phyloP scores from a whole-genome alignment of 2,329 filamentous ascomycete genomes.

The Pestalotiopsis sp. region DNA sequence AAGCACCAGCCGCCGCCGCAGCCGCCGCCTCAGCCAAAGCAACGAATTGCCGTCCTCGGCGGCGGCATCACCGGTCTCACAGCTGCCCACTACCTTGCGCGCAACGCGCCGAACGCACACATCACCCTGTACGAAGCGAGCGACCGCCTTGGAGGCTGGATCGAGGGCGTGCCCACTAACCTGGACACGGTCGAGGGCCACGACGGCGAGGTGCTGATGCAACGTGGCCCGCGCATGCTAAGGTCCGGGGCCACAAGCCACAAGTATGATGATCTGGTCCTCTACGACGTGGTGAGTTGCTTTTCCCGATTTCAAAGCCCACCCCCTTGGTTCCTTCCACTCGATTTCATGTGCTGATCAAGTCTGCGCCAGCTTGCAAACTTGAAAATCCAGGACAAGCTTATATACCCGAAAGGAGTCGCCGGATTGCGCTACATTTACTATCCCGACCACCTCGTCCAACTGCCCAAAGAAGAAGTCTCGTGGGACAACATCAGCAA shows the following conservation, averaged over 20 bases:
- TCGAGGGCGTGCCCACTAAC: slow-evolving; percentile 66
- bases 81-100: slow-evolving; percentile 74
- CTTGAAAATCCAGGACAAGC: slow-evolving; percentile 56
- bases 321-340: slow-evolving; percentile 14
- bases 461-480: slow-evolving; percentile 24
- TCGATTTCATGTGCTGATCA: slow-evolving; percentile 13
- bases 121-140: slow-evolving; percentile 82
- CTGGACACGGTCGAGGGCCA: slow-evolving; percentile 53
- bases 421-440: slow-evolving; percentile 74
- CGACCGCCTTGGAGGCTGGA: slow-evolving; percentile 78
- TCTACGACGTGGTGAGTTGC: slow-evolving; percentile 68
- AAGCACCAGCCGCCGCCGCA: slow-evolving; percentile 10
- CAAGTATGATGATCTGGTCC: slow-evolving; percentile 62
- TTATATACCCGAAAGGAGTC: slow-evolving; percentile 53
- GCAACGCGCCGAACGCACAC: slow-evolving; percentile 63
- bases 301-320: background rate
- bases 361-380: slow-evolving; percentile 52
- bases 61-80: slow-evolving; percentile 83
- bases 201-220: slow-evolving; percentile 66
- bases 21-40: slow-evolving; percentile 15
- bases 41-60: slow-evolving; percentile 69
- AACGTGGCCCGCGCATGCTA: slow-evolving; percentile 81
- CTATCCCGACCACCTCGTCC: slow-evolving; percentile 81
- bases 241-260: slow-evolving; percentile 46
- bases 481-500: slow-evolving; percentile 15